Conservation (phyloP, 768 basidiomycete genomes). For the Lentinula sp. region DNA sequence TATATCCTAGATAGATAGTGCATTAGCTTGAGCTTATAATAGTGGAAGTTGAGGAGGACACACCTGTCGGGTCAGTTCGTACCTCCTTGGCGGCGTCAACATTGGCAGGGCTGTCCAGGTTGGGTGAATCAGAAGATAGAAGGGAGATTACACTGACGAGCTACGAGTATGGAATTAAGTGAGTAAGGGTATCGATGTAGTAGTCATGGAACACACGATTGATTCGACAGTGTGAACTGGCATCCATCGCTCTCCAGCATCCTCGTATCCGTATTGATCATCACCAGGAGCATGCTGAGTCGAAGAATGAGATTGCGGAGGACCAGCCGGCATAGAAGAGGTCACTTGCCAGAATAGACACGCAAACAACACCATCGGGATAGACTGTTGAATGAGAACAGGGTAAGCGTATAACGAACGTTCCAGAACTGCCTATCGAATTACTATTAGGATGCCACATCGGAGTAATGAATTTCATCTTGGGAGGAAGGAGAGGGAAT, state of each 20-base stretch:
- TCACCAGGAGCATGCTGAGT: conserved; percentile 88
- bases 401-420: background rate
- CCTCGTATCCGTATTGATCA: conserved; percentile 96
- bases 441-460: conserved; percentile 98
- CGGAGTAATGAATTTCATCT: conserved; percentile 92
- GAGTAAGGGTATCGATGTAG: background rate
- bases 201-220: conserved; percentile 53
- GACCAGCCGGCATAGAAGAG: background rate
- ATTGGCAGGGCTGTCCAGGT: conserved; percentile 91
- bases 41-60: conserved; percentile 14
- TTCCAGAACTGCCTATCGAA: conserved; percentile 18
- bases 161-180: conserved; percentile 32
- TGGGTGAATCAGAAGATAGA: conserved; percentile 86
- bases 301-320: background rate
- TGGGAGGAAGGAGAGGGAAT: conserved; percentile 87
- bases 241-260: conserved; percentile 95
- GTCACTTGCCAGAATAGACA: conserved; percentile 79
- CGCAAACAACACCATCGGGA: conserved; percentile 86
- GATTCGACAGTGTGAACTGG: conserved; percentile 97
- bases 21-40: background rate
- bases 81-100: conserved; percentile 93
- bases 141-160: conserved; percentile 95
- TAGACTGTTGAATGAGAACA: conserved; percentile 59
- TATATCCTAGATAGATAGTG: conserved; percentile 55
- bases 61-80: conserved; percentile 57